phyloP scores from a whole-genome alignment of 2,329 filamentous ascomycete genomes.

The Fusarium sp. region DNA sequence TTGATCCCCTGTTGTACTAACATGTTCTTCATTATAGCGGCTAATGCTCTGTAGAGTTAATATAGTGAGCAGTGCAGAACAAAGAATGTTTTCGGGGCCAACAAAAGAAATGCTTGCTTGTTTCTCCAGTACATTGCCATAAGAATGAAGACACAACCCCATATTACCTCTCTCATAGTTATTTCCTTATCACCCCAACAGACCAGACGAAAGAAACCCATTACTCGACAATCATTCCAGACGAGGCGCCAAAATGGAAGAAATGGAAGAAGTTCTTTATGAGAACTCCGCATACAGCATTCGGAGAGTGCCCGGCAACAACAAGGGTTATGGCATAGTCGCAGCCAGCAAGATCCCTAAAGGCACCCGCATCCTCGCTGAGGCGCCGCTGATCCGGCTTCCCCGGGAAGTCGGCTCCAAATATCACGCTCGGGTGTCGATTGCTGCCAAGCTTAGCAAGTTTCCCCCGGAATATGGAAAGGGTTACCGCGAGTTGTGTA shows the following conservation, averaged over 20 bases:
- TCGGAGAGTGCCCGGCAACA: constrained; percentile 1
- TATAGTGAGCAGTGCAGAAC: background rate
- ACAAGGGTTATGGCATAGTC: constrained; percentile 27
- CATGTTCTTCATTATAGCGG: background rate
- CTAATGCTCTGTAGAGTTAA: background rate
- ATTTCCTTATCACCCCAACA: background rate
- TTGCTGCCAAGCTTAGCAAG: background rate
- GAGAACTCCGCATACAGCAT: background rate
- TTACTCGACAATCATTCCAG: background rate
- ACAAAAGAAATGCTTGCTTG: background rate
- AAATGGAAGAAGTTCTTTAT: background rate
- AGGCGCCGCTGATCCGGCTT: background rate
- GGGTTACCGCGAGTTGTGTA: constrained; percentile 7
- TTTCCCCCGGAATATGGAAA: background rate
- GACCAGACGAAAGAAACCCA: background rate
- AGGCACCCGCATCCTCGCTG: constrained; percentile 30
- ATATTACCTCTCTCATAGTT: background rate
- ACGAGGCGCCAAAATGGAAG: background rate
- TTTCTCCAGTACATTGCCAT: background rate
- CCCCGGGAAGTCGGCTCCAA: background rate
- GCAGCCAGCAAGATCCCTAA: constrained; percentile 17
- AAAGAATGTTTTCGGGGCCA: background rate
- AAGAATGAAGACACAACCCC: background rate
- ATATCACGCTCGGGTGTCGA: background rate
- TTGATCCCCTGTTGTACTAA: background rate